These are phyloP conservation scores for Trichoderma koningiopsis DNA, from an alignment of 2,329 filamentous ascomycete genomes.

Conservation along the genomic window DNA sequence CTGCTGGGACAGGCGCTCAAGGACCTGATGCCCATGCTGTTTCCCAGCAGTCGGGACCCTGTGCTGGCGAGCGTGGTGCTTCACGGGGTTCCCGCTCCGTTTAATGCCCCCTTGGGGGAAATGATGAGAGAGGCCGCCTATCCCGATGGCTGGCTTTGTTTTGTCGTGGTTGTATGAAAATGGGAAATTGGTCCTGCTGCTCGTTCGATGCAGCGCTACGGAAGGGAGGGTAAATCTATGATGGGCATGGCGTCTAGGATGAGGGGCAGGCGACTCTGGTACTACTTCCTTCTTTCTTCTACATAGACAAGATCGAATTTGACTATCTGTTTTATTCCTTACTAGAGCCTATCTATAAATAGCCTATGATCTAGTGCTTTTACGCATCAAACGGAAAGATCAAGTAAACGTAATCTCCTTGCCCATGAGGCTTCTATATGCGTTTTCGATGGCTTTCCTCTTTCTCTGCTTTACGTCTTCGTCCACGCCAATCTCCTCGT, in stretches of 20 bases:
- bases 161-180: slow-evolving; percentile 73
- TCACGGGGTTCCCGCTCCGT: slow-evolving; percentile 82
- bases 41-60: slow-evolving; percentile 82
- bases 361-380: background rate
- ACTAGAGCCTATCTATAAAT: background rate
- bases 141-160: slow-evolving; percentile 87
- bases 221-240: background rate
- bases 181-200: background rate
- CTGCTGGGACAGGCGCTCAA: slow-evolving; percentile 77
- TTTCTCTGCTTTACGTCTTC: slow-evolving; percentile 61
- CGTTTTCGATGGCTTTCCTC: slow-evolving; percentile 75
- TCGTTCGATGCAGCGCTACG: background rate
- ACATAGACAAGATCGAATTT: background rate
- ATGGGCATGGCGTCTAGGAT: slow-evolving; percentile 9
- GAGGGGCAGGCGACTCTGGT: background rate
- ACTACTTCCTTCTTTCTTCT: background rate
- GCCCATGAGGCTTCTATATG: slow-evolving; percentile 76
- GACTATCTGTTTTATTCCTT: background rate
- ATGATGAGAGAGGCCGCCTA: slow-evolving; percentile 82
- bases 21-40: slow-evolving; percentile 73
- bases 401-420: slow-evolving; percentile 66
- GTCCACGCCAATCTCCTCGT: slow-evolving; percentile 46
- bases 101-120: slow-evolving; percentile 78
- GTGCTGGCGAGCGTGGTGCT: slow-evolving; percentile 82
- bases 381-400: background rate